Percentiles rank a stretch among this genome's conserved stretches.
These are phyloP conservation scores for Arabis hirsuta DNA, from an alignment of 345 rosid species.

Conservation along the genomic window DNA sequence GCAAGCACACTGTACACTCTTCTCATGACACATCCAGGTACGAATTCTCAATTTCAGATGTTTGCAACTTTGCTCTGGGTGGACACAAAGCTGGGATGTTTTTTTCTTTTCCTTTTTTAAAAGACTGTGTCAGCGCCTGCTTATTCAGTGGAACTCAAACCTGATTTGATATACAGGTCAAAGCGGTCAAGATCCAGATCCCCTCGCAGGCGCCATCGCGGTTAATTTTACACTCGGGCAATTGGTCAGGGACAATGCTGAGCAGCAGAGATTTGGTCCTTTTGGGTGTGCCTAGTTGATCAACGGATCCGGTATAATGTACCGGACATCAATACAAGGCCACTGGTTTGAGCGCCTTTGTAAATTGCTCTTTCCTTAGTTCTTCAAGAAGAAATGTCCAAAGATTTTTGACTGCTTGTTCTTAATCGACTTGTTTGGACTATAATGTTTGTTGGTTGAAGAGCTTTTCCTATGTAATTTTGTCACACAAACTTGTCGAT, in stretches of 20 bases:
- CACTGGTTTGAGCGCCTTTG: slow-evolving; percentile 6
- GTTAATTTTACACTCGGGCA: slow-evolving; percentile 37
- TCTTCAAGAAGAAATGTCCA: not conserved
- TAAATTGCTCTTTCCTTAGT: not conserved
- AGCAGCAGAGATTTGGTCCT: slow-evolving; percentile 2
- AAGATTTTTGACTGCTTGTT: slow-evolving; percentile 23
- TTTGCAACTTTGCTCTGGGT: slow-evolving; percentile 50
- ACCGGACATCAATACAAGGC: not conserved
- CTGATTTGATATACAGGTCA: slow-evolving; percentile 50
- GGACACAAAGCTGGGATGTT: slow-evolving; percentile 44
- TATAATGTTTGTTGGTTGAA: slow-evolving; percentile 1
- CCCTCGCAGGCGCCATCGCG: slow-evolving; percentile 61
- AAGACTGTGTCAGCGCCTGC: slow-evolving; percentile 3
- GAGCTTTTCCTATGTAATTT: slow-evolving; percentile 5
- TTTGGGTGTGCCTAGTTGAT: not conserved
- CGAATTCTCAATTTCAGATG: slow-evolving; percentile 39
- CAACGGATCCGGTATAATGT: not conserved
- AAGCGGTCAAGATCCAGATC: slow-evolving; percentile 84
- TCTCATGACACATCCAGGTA: slow-evolving; percentile 92
- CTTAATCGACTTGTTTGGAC: slow-evolving; percentile 14
- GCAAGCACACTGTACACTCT: slow-evolving; percentile 95
- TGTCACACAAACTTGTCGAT: slow-evolving; percentile 6
- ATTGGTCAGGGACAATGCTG: slow-evolving; percentile 20
- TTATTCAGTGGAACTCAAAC: slow-evolving; percentile 29
- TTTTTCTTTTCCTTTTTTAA: not conserved